Base-by-base conservation (phyloP, 495 filamentous ascomycete genomes). In the Staphylotrichum longicolle region DNA sequence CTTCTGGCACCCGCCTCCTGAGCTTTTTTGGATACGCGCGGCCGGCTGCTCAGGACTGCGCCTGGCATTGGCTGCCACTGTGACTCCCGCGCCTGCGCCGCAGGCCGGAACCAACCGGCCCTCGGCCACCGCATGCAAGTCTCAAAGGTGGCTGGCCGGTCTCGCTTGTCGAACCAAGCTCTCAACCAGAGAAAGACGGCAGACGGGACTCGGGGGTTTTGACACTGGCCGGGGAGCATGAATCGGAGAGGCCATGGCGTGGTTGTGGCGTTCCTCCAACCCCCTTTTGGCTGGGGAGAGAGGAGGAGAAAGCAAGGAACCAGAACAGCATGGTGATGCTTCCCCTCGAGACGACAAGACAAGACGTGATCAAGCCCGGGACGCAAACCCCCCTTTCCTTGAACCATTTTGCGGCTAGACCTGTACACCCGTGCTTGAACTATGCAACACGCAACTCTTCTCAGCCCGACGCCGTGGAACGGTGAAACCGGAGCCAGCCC, bases 11-110 rank as follows among this genome's bases (percentile, higher is more conserved):
- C 53, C 40, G 40, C 12, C 9, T 10, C 9, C 9, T 15, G 53
- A 45, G 14, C 20, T 37, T 40, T 48, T 37, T 50, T 50, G 56
- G 56, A 20, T 12, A n/a, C 15, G 45, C 41, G 20, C 45, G 35
- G 56, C 11, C 35, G 15, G 34, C 12, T 34, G 44, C 45, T 40
- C 20, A 48, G 11, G 34, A 9, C 56, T 49, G 45, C 44, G 35
- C 45, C 35, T 49, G 34, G 45, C 37, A 58, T 58, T 58, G 56
- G 56, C 56, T 48, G 45, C 35, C 45, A n/a, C 30, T n/a, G 45
- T 58, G 12, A 49, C 44, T 39, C 11, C 33, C 44, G 20, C 14
- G 35, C 4, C 56, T 6, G 32, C 42, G 54, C 54, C 42, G 54
- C 54, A 35, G 41, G 11, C 32, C 35, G 37, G 42, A 47, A 57